Evolutionary conservation across 768 basidiomycete genomes (phyloP).

Genomic region (Leccinum boreale): DNA sequence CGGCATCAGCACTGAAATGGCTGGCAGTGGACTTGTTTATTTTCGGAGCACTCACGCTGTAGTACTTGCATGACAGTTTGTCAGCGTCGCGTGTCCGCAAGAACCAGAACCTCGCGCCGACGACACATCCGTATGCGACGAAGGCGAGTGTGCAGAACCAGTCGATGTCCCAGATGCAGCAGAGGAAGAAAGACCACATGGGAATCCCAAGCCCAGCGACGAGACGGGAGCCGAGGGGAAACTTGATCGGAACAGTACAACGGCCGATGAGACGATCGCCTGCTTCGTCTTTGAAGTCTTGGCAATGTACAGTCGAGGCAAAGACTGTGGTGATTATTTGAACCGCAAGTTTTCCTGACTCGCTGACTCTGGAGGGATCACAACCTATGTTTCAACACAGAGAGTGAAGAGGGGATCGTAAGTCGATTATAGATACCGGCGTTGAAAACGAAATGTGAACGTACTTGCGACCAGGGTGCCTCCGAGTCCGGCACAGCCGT

Average conservation of each 20-base stretch:
- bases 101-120: constrained; percentile 33
- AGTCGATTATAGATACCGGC: too few relatives aligned
- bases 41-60: constrained; percentile 30
- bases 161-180: constrained; percentile 34
- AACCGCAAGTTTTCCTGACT: constrained; percentile 1
- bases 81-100: constrained; percentile 29
- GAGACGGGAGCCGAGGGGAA: too few relatives aligned
- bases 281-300: constrained; percentile 34
- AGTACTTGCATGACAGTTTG: constrained; percentile 34
- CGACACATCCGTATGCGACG: constrained; percentile 11
- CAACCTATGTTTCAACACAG: constrained; percentile 11
- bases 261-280: constrained; percentile 37
- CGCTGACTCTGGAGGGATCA: constrained; percentile 23
- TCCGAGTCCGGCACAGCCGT: constrained; percentile 35
- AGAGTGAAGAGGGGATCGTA: not conserved
- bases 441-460: not conserved
- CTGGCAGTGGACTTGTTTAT: too few relatives aligned
- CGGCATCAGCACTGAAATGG: not conserved
- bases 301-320: too few relatives aligned
- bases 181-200: too few relatives aligned
- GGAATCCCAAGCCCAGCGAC: too few relatives aligned
- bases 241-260: constrained; percentile 39
- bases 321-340: too few relatives aligned
- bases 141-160: constrained; percentile 11
- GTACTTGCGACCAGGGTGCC: constrained; percentile 38